phyloP scores from a whole-genome alignment of 495 filamentous ascomycete genomes.

The Talaromyces ruber region DNA sequence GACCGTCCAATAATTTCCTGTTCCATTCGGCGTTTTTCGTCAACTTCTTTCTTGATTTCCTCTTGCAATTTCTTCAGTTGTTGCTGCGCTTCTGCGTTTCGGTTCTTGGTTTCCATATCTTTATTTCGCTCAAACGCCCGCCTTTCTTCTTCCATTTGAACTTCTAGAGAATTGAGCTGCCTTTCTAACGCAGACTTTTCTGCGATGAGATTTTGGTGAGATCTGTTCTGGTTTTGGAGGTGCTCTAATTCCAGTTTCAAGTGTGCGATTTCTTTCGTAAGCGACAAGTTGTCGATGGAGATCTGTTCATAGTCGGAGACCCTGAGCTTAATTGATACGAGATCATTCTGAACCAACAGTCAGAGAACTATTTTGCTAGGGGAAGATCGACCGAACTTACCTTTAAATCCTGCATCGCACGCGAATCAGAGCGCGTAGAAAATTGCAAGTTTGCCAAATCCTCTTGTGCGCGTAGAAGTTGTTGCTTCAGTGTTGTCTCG shows the following conservation, averaged over 20 bases:
- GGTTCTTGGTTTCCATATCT: constrained; percentile 35
- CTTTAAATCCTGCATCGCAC: constrained; percentile 60
- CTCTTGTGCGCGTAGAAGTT: constrained; percentile 48
- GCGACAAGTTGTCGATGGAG: constrained; percentile 65
- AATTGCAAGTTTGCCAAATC: constrained; percentile 47
- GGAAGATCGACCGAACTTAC: constrained; percentile 30
- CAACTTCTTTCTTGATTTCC: constrained; percentile 36
- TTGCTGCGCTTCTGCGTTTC: constrained; percentile 36
- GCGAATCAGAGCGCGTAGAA: constrained; percentile 46
- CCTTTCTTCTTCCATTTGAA: constrained; percentile 74
- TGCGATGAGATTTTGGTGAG: constrained; percentile 54
- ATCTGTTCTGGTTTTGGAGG: constrained; percentile 57
- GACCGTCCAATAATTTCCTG: constrained; percentile 19
- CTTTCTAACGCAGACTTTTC: constrained; percentile 72
- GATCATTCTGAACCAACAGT: constrained; percentile 47
- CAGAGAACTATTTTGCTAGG: neutral
- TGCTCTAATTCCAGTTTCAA: constrained; percentile 74
- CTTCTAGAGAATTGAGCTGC: constrained; percentile 63
- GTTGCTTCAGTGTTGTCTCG: constrained; percentile 44
- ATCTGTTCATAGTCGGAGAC: constrained; percentile 60
- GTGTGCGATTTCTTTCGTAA: constrained; percentile 61
- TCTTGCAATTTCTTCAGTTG: constrained; percentile 32
- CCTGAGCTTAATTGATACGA: constrained; percentile 51
- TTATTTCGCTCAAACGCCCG: constrained; percentile 52
- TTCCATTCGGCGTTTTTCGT: constrained; percentile 27